phyloP scores from a whole-genome alignment of 2,329 filamentous ascomycete genomes.

The Leptographium lundbergii region DNA sequence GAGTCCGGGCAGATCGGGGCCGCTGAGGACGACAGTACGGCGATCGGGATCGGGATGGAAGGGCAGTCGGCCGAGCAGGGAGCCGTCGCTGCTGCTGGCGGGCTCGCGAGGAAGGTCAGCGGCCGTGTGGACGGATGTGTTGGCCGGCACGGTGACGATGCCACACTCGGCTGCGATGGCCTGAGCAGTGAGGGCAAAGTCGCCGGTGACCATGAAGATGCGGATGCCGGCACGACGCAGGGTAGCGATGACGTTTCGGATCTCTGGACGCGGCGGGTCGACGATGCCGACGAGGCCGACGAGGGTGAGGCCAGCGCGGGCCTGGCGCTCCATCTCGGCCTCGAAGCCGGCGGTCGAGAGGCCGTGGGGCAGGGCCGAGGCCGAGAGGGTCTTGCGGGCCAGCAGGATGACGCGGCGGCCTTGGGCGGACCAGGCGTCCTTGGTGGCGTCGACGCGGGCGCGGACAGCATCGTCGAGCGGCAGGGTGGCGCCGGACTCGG shows the following conservation, averaged over 20 bases:
- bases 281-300: conserved; percentile 67
- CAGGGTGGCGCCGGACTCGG: conserved; percentile 37
- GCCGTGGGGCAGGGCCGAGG: conserved; percentile 23
- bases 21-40: conserved; percentile 49
- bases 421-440: conserved; percentile 55
- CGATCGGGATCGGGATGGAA: conserved; percentile 13
- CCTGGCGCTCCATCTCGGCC: conserved; percentile 40
- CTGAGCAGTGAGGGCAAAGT: conserved; percentile 62
- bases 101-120: conserved; percentile 26
- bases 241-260: conserved; percentile 51
- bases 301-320: conserved; percentile 48
- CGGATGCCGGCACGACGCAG: conserved; percentile 57
- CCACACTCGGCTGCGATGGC: conserved; percentile 62
- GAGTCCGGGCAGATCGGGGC: conserved; percentile 51
- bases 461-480: conserved; percentile 33
- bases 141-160: conserved; percentile 39
- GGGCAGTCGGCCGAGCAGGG: neutral
- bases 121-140: conserved; percentile 37
- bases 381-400: conserved; percentile 44
- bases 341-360: conserved; percentile 40
- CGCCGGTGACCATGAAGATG: conserved; percentile 75
- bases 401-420: conserved; percentile 57
- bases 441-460: conserved; percentile 40
- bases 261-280: conserved; percentile 64
- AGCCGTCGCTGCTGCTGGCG: conserved; percentile 1